Evolutionary conservation across 1,284 basidiomycete species (phyloP), one percentile per base, ranked within the genome.

Genomic region (Moesziomyces sp.): DNA sequence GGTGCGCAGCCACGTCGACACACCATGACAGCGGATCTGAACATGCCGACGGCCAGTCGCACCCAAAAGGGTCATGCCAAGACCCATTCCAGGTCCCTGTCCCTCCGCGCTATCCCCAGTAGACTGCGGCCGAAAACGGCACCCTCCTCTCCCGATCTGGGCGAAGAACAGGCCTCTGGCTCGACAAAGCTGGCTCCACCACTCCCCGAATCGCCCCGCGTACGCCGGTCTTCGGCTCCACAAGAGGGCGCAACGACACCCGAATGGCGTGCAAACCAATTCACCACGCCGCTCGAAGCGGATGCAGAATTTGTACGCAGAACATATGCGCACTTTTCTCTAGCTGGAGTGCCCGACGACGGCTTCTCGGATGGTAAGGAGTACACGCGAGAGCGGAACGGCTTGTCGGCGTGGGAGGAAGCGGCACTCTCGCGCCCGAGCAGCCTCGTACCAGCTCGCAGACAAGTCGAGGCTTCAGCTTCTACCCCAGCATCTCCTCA

Each of bases 321-420:
- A 28, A 80, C 78, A 0, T 84, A 84, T 46, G 74, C 68, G 2
- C 75, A 83, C 54, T 84, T 82, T 53, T 54, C 74, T 18, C 48
- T 55, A 43, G 56, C 58, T 5, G 80, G 80, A 24, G 75, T 84
- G 5, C 54, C 60, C 1, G 72, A 72, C 35, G 82, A 84, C 48
- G 81, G 82, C 19, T 60, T 79, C 11, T 67, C 66, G 0, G 80
- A 82, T 5, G 82, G 82, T 23, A 65, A 70, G 19, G 82, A 84
- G 53, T 77, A 79, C 30, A 84, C 82, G 4, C 55, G 81, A 16
- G 68, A 82, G 35, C 65, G 67, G 45, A 58, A 45, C n/a, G 73
- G 51, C 3, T 48, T 74, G 34, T 64, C 76, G 7, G 62, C 65
- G 2, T 78, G 76, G 78, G 78, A 78, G 19, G 73, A 74, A 30